phyloP scores from a whole-genome alignment of 176 grass and related monocot species.

The Zoysia japonica region DNA sequence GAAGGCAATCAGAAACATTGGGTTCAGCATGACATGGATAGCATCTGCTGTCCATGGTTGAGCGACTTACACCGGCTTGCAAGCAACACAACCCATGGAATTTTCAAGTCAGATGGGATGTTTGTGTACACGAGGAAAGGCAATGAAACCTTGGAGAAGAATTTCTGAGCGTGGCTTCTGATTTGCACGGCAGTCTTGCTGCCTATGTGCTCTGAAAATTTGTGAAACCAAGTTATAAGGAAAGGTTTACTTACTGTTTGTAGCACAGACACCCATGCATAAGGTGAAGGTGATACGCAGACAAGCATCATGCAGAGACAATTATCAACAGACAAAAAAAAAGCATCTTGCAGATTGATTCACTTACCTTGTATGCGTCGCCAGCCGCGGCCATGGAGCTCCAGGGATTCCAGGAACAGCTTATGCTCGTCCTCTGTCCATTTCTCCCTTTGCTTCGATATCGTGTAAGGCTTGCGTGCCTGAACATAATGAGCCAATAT shows the following conservation, averaged over 20 bases:
- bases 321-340: too few relatives aligned
- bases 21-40: conserved; percentile 23
- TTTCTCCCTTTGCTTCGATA: conserved; percentile 90
- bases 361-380: conserved; percentile 73
- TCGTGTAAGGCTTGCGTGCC: conserved; percentile 89
- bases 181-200: conserved; percentile 94
- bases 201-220: conserved; percentile 75
- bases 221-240: background rate
- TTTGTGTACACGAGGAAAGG: conserved; percentile 32
- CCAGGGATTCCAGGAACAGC: conserved; percentile 79
- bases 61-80: conserved; percentile 58
- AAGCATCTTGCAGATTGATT: background rate
- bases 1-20: conserved; percentile 21
- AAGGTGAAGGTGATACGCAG: background rate
- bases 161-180: conserved; percentile 96
- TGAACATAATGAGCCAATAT: conserved; percentile 30
- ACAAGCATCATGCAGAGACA: too few relatives aligned
- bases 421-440: conserved; percentile 93
- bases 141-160: conserved; percentile 88
- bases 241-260: background rate
- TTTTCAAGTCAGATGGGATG: conserved; percentile 33
- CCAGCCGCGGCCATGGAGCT: conserved; percentile 80
- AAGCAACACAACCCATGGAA: conserved; percentile 68
- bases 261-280: background rate
- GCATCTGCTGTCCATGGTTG: conserved; percentile 48